Evolutionary conservation across 139 green algal genomes (phyloP).

Genomic region (Chlamydomonas incerta): DNA sequence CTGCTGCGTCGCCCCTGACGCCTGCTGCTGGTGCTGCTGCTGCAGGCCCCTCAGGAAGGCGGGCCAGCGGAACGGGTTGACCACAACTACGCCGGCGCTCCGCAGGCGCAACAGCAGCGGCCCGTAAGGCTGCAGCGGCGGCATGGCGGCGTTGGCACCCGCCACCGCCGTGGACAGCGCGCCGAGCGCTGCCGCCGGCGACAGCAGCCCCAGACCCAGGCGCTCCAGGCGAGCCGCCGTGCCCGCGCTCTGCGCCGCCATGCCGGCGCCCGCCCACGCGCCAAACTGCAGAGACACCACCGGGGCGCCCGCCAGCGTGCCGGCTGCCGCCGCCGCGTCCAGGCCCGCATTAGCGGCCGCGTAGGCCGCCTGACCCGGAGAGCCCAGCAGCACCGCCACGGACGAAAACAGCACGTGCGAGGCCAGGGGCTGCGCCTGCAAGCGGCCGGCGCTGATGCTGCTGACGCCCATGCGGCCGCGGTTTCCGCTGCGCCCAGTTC

Average conservation of each 20-base stretch:
- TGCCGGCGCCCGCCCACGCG: constrained; percentile 21
- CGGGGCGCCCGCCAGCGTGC: constrained; percentile 25
- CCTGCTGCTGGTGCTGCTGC: too few species aligned
- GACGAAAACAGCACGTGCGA: constrained; percentile 84
- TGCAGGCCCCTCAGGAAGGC: constrained; percentile 49
- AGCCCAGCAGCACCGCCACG: constrained; percentile 83
- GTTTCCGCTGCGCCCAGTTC: too few species aligned
- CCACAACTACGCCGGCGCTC: constrained; percentile 25
- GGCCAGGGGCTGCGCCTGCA: background rate
- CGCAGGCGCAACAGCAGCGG: too few species aligned
- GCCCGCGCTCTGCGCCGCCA: constrained; percentile 43
- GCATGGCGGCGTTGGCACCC: background rate
- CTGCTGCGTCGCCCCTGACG: too few species aligned
- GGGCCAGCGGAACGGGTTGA: constrained; percentile 55
- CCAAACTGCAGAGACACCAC: constrained; percentile 40
- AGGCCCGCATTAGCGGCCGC: constrained; percentile 81
- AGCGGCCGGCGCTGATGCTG: too few species aligned
- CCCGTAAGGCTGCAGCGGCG: background rate
- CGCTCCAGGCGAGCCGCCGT: constrained; percentile 47
- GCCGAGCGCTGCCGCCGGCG: constrained; percentile 56
- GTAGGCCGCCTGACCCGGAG: constrained; percentile 87
- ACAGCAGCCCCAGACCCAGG: constrained; percentile 69
- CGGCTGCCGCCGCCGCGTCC: constrained; percentile 52
- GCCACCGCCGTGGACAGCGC: constrained; percentile 41
- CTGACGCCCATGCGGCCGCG: too few species aligned